These are phyloP conservation scores for Aureobasidium musti DNA, from an alignment of 2,329 filamentous ascomycete genomes.

Conservation along the genomic window DNA sequence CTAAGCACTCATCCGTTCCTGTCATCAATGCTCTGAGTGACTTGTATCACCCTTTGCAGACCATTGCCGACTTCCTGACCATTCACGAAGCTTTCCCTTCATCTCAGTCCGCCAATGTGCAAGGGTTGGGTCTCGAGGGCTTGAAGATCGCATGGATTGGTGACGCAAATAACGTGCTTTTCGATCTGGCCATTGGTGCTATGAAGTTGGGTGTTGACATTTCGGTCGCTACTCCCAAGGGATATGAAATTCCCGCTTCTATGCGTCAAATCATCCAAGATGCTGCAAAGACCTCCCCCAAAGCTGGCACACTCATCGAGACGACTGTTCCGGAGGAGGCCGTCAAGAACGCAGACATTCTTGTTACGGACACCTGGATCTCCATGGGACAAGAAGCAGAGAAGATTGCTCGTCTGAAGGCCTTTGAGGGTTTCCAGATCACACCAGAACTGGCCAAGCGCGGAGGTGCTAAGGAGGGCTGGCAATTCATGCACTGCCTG, in stretches of 20 bases:
- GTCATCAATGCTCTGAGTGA: constrained; percentile 70
- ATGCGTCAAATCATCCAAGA: constrained; percentile 74
- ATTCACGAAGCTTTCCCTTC: constrained; percentile 73
- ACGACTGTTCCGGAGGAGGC: constrained; percentile 81
- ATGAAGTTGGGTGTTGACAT: constrained; percentile 86
- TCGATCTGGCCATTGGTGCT: constrained; percentile 85
- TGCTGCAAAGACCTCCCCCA: constrained; percentile 59
- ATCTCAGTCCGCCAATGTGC: constrained; percentile 38
- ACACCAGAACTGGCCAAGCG: constrained; percentile 79
- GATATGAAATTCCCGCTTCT: constrained; percentile 74
- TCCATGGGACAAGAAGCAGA: constrained; percentile 98
- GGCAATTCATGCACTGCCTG: constrained; percentile 99
- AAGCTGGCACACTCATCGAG: constrained; percentile 68
- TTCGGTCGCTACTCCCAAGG: constrained; percentile 79
- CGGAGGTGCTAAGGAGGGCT: constrained; percentile 81
- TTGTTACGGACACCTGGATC: constrained; percentile 97
- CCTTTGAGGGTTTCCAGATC: constrained; percentile 88
- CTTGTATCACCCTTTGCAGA: constrained; percentile 91
- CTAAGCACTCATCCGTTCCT: constrained; percentile 52
- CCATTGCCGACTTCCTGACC: constrained; percentile 90
- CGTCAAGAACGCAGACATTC: constrained; percentile 79
- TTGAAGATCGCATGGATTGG: constrained; percentile 95
- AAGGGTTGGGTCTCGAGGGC: constrained; percentile 70
- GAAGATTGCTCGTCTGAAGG: constrained; percentile 70
- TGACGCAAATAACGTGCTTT: constrained; percentile 96